Evolutionary conservation across 768 basidiomycete genomes (phyloP).

Genomic region (Kwoniella mangroviensis): DNA sequence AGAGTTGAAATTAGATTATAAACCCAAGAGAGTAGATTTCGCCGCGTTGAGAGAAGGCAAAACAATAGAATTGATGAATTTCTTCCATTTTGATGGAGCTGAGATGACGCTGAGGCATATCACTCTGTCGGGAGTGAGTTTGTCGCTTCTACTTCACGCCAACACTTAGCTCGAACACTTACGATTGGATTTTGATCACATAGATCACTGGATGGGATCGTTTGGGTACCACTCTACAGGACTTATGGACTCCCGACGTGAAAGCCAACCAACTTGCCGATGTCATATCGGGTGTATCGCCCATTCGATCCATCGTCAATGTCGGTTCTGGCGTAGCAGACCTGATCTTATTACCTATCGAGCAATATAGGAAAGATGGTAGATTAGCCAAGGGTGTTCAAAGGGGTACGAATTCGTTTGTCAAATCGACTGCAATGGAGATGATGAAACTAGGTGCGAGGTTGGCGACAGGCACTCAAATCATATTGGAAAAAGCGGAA

Average conservation of each 20-base stretch:
- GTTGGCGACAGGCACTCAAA: conserved; percentile 95
- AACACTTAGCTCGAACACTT: background rate
- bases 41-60: conserved; percentile 83
- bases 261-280: conserved; percentile 97
- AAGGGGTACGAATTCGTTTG: conserved; percentile 88
- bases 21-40: conserved; percentile 95
- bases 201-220: conserved; percentile 92
- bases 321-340: conserved; percentile 97
- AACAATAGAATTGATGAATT: conserved; percentile 98
- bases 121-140: conserved; percentile 82
- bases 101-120: conserved; percentile 97
- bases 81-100: conserved; percentile 98
- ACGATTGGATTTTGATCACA: background rate
- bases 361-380: conserved; percentile 97
- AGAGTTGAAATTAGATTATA: conserved; percentile 95
- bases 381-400: conserved; percentile 89
- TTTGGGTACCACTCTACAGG: conserved; percentile 88
- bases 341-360: conserved; percentile 90
- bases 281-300: conserved; percentile 93
- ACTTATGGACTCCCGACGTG: conserved; percentile 98
- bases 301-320: conserved; percentile 94
- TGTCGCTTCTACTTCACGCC: background rate
- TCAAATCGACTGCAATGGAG: conserved; percentile 92
- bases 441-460: conserved; percentile 92
- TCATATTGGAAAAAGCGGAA: conserved; percentile 95